These are phyloP conservation scores for Panicum virgatum DNA, from an alignment of 202 grass and related monocot species.

Conservation along the genomic window DNA sequence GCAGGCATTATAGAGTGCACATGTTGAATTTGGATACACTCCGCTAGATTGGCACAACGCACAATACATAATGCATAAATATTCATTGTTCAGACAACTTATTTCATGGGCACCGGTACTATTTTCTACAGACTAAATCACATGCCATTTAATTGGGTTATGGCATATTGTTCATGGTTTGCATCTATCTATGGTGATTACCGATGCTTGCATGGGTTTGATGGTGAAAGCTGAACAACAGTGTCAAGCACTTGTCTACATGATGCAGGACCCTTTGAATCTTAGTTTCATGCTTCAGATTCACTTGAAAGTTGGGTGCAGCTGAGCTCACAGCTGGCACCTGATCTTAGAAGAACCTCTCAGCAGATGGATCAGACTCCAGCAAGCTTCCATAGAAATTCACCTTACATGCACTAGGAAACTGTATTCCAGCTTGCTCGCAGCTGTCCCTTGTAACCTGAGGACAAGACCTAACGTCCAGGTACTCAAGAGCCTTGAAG, in stretches of 20 bases:
- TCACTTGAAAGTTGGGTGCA: slow-evolving; percentile 1
- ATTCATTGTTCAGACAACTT: background rate
- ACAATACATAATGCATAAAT: background rate
- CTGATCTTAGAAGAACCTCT: slow-evolving; percentile 58
- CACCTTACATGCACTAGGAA: slow-evolving; percentile 65
- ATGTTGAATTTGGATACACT: background rate
- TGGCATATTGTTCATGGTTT: background rate
- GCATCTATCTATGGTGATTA: background rate
- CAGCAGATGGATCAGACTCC: slow-evolving; percentile 45
- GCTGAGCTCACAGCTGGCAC: background rate
- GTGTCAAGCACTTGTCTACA: background rate
- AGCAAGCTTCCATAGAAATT: slow-evolving; percentile 69
- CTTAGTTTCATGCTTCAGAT: background rate
- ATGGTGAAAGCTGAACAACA: background rate
- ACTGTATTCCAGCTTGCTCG: slow-evolving; percentile 71
- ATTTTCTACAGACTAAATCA: slow-evolving; percentile 14
- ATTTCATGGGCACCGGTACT: background rate
- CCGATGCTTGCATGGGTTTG: background rate
- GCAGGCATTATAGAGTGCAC: background rate
- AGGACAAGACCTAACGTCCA: slow-evolving; percentile 80
- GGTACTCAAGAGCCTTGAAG: slow-evolving; percentile 68
- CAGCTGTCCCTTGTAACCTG: slow-evolving; percentile 57
- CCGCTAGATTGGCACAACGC: background rate
- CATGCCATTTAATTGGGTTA: background rate
- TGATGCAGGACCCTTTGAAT: background rate